Evolutionary conservation across 345 rosid species (phyloP).

Genomic region (Kernera saxatilis): DNA sequence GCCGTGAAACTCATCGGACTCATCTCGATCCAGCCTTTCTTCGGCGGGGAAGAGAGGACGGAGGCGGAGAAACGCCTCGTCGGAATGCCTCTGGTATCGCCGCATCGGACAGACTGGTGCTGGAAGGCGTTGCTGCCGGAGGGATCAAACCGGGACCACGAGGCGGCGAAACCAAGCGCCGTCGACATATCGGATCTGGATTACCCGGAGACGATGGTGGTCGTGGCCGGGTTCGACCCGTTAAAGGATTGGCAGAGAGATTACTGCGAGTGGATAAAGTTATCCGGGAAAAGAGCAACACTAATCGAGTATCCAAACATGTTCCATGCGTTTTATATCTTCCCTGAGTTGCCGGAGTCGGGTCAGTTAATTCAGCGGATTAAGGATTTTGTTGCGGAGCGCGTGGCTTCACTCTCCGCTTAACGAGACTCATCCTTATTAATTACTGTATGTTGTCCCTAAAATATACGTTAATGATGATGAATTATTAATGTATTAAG

Average conservation of each 20-base stretch:
- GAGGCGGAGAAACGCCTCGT: conserved; percentile 47
- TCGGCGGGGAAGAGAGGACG: conserved; percentile 77
- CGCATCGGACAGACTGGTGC: conserved; percentile 43
- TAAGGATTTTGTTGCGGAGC: conserved; percentile 43
- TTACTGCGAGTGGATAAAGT: conserved; percentile 62
- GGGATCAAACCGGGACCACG: conserved; percentile 55
- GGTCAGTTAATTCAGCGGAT: conserved; percentile 39
- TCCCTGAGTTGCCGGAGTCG: conserved; percentile 63
- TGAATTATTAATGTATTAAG: background rate
- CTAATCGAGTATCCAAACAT: conserved; percentile 67
- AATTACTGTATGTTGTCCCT: background rate
- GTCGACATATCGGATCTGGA: conserved; percentile 41
- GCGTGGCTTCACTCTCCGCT: conserved; percentile 27
- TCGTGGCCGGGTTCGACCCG: conserved; percentile 63
- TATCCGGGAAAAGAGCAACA: conserved; percentile 51
- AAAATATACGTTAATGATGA: background rate
- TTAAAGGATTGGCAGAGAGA: conserved; percentile 74
- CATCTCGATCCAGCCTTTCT: conserved; percentile 67
- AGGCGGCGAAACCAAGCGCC: conserved; percentile 42
- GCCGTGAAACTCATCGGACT: conserved; percentile 40
- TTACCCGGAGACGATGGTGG: conserved; percentile 50
- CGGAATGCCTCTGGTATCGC: conserved; percentile 36
- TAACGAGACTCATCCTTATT: background rate
- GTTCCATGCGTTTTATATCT: conserved; percentile 75
- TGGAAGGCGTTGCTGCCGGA: conserved; percentile 57